These are phyloP conservation scores for Trichoderma virens DNA, from an alignment of 495 filamentous ascomycete genomes.

Conservation along the genomic window DNA sequence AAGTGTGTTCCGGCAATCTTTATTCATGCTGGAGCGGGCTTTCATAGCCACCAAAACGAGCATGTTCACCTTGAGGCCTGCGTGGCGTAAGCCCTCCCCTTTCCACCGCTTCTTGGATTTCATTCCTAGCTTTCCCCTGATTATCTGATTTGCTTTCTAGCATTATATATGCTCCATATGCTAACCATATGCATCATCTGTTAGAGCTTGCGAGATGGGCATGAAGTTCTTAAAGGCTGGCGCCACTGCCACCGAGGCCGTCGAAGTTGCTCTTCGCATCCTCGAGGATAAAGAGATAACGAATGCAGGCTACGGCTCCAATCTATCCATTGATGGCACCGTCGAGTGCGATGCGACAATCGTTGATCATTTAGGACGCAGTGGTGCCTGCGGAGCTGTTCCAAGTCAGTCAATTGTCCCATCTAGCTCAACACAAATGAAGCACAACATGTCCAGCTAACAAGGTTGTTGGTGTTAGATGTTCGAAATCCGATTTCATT, in stretches of 20 bases:
- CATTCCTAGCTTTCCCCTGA: too few species aligned
- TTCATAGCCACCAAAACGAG: slow-evolving; percentile 80
- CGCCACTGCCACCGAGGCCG: slow-evolving; percentile 77
- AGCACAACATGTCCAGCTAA: neutral
- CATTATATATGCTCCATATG: too few species aligned
- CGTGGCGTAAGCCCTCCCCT: slow-evolving; percentile 58
- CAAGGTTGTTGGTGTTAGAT: slow-evolving; percentile 40
- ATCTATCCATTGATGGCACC: slow-evolving; percentile 78
- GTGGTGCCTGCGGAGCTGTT: slow-evolving; percentile 87
- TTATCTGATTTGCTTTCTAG: too few species aligned
- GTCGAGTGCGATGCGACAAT: slow-evolving; percentile 94
- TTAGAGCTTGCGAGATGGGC: slow-evolving; percentile 71
- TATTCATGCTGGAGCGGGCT: slow-evolving; percentile 94
- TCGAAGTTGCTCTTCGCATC: slow-evolving; percentile 77
- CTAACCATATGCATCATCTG: neutral
- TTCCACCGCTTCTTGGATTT: too few species aligned
- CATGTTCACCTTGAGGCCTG: slow-evolving; percentile 74
- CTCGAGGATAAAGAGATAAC: slow-evolving; percentile 93
- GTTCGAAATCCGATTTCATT: slow-evolving; percentile 87
- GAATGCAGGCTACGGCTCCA: slow-evolving; percentile 93
- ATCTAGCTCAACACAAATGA: neutral
- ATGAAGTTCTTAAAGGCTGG: slow-evolving; percentile 75
- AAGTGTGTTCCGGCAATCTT: slow-evolving; percentile 60
- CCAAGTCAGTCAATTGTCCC: slow-evolving; percentile 53
- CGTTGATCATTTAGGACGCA: slow-evolving; percentile 82